phyloP scores from a whole-genome alignment of 108 stramenopile genomes.

The Licmophora abbreviata region DNA sequence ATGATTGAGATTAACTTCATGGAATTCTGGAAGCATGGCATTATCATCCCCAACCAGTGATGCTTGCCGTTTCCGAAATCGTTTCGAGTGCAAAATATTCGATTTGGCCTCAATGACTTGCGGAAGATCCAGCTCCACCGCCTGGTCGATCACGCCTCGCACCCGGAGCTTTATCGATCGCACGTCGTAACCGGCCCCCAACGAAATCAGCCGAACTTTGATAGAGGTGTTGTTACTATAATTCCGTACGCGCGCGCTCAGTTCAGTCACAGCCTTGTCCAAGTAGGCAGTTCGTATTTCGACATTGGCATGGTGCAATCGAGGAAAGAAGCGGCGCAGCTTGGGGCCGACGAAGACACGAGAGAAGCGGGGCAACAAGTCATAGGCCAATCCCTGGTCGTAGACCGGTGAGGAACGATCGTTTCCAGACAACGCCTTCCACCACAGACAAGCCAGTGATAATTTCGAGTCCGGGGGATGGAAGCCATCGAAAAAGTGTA shows the following conservation, averaged over 20 bases:
- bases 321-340: conserved; percentile 37
- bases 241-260: not conserved
- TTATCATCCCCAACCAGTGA: conserved; percentile 11
- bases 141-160: conserved; percentile 19
- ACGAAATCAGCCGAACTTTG: conserved; percentile 44
- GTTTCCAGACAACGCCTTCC: conserved; percentile 58
- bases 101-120: conserved; percentile 49
- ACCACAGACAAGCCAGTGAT: conserved; percentile 59
- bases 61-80: conserved; percentile 42
- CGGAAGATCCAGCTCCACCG: conserved; percentile 54
- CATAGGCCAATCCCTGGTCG: conserved; percentile 51
- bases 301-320: conserved; percentile 67
- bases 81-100: conserved; percentile 28
- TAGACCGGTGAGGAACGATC: conserved; percentile 43
- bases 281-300: conserved; percentile 70
- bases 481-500: conserved; percentile 43
- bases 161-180: conserved; percentile 41
- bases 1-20: conserved; percentile 50
- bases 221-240: not conserved
- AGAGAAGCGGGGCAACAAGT: conserved; percentile 49
- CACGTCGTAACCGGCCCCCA: conserved; percentile 74
- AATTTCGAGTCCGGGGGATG: conserved; percentile 38
- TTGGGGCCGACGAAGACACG: conserved; percentile 27
- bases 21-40: conserved; percentile 20
- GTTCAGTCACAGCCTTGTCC: conserved; percentile 30